These are phyloP conservation scores for Monosporascus ibericus DNA, from an alignment of 2,329 filamentous ascomycete genomes.

Conservation along the genomic window DNA sequence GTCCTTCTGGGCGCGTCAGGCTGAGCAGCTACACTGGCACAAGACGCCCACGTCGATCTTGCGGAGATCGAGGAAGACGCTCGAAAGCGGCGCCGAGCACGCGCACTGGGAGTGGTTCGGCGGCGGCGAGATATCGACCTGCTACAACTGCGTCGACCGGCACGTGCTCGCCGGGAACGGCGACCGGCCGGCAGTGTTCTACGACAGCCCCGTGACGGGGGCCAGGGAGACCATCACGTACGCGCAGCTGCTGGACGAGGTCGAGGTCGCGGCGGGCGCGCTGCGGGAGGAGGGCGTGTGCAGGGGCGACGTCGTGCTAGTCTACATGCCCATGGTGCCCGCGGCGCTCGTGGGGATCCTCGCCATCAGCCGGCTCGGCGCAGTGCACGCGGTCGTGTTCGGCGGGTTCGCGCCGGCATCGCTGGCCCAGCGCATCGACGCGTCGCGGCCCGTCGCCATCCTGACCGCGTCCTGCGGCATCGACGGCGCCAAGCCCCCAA, in stretches of 20 bases:
- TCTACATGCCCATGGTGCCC: conserved; percentile 98
- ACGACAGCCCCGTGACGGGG: conserved; percentile 79
- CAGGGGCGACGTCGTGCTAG: not conserved
- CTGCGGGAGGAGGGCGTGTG: conserved; percentile 67
- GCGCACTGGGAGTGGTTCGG: conserved; percentile 87
- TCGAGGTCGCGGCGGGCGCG: conserved; percentile 76
- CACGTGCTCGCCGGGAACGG: conserved; percentile 80
- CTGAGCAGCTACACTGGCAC: conserved; percentile 74
- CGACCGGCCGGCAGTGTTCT: conserved; percentile 68
- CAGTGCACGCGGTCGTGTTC: conserved; percentile 88
- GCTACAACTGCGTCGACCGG: conserved; percentile 85
- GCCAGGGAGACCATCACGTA: conserved; percentile 72
- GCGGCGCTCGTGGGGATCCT: conserved; percentile 81
- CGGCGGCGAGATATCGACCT: conserved; percentile 81
- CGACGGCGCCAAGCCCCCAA: conserved; percentile 74
- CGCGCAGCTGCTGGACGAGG: conserved; percentile 66
- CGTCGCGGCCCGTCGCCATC: conserved; percentile 66
- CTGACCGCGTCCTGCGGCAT: conserved; percentile 91
- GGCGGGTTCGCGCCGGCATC: conserved; percentile 81
- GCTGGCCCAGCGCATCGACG: conserved; percentile 83
- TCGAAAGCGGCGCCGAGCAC: conserved; percentile 58
- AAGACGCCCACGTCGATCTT: conserved; percentile 62
- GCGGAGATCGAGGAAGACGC: conserved; percentile 52
- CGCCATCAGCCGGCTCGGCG: conserved; percentile 73
- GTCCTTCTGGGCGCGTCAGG: conserved; percentile 70